Conservation (phyloP, 2,329 filamentous ascomycete species). For the Cercospora sp. region DNA sequence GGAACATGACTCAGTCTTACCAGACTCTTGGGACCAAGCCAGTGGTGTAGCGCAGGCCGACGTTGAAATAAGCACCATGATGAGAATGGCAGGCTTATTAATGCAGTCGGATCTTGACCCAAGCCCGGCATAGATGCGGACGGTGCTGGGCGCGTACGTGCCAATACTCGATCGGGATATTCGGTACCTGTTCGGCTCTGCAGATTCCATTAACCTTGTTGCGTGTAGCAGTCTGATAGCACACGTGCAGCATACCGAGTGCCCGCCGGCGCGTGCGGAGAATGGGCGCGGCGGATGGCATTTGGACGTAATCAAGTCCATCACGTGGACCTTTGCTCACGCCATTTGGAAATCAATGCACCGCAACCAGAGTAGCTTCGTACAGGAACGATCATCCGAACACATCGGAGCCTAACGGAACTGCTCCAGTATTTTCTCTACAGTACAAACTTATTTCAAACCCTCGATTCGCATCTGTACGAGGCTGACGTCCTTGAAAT, state of each 20-base stretch:
- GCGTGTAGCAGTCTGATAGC: not conserved
- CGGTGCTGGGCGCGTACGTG: not conserved
- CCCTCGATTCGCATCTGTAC: not conserved
- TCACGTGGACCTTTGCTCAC: not conserved
- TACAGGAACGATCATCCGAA: not conserved
- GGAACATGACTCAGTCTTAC: not conserved
- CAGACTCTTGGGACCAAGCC: not conserved
- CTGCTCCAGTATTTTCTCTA: not conserved
- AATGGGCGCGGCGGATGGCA: not conserved
- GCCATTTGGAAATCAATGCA: not conserved
- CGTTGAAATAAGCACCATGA: not conserved
- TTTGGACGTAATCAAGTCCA: not conserved
- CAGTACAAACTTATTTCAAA: not conserved
- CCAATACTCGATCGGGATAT: not conserved
- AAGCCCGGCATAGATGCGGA: not conserved
- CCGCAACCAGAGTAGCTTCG: not conserved
- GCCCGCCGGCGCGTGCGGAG: not conserved
- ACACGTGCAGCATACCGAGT: not conserved
- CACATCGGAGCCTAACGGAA: not conserved
- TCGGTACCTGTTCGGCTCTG: not conserved
- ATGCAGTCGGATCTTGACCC: not conserved
- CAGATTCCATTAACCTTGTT: not conserved
- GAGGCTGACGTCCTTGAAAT: not conserved
- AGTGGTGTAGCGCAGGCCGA: not conserved
- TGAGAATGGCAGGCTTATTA: not conserved